phyloP scores from a whole-genome alignment of 257 asterid species.

The Forsythia suspensa region DNA sequence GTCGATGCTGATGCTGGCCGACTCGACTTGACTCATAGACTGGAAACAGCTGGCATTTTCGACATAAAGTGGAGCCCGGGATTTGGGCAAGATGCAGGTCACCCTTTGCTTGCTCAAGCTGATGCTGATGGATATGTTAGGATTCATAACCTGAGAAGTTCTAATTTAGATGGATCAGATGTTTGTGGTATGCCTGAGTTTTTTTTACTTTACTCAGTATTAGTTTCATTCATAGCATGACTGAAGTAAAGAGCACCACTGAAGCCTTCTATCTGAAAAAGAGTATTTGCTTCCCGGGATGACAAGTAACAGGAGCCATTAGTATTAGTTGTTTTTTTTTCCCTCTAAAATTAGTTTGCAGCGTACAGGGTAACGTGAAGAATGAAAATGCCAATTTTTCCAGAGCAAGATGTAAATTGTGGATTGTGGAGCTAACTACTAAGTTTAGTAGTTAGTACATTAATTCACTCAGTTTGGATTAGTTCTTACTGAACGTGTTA shows the following conservation, averaged over 20 bases:
- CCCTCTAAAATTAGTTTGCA: too few relatives aligned
- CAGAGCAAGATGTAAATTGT: background rate
- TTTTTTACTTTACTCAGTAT: background rate
- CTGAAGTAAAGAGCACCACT: background rate
- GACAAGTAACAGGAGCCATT: too few relatives aligned
- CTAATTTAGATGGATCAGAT: slow-evolving; percentile 32
- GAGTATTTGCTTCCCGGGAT: background rate
- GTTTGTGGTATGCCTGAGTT: slow-evolving; percentile 35
- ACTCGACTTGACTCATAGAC: slow-evolving; percentile 51
- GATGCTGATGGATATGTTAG: slow-evolving; percentile 86
- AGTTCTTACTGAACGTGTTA: background rate
- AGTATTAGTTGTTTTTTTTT: too few relatives aligned
- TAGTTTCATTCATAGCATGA: background rate
- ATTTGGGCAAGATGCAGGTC: slow-evolving; percentile 16
- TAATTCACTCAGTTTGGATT: background rate
- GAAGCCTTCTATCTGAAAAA: background rate
- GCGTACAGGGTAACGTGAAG: background rate
- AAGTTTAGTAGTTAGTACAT: background rate
- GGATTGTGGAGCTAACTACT: background rate
- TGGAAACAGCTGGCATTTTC: slow-evolving; percentile 74
- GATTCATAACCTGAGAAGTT: slow-evolving; percentile 51
- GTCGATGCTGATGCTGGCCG: slow-evolving; percentile 55
- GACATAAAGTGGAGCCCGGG: slow-evolving; percentile 87
- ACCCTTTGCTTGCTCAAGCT: slow-evolving; percentile 90
- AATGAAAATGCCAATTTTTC: background rate